Percentiles rank a stretch among this genome's conserved stretches.
These are phyloP conservation scores for Penicillium paradoxum DNA, from an alignment of 495 filamentous ascomycete species.

Conservation along the genomic window DNA sequence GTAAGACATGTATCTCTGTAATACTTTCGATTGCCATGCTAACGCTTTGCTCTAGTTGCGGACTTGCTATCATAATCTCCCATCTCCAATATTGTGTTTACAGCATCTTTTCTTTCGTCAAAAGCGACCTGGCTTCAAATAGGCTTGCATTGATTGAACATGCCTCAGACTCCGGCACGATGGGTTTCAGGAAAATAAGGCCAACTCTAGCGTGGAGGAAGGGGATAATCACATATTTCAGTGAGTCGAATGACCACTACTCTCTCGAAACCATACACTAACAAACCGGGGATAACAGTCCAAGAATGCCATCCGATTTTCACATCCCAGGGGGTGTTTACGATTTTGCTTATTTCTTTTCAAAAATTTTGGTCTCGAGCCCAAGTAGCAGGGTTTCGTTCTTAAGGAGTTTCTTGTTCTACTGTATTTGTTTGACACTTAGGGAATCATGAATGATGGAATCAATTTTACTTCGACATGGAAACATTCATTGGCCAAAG, in stretches of 20 bases:
- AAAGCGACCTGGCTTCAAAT: conserved; percentile 10
- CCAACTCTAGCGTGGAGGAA: conserved; percentile 34
- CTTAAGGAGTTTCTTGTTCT: conserved; percentile 8
- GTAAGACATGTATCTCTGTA: conserved; percentile 21
- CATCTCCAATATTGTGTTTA: neutral
- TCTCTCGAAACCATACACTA: neutral
- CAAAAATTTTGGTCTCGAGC: conserved; percentile 6
- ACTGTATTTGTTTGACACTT: conserved; percentile 8
- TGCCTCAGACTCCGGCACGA: neutral
- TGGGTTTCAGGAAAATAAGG: conserved; percentile 6
- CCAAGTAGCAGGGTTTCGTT: conserved; percentile 5
- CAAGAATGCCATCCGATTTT: conserved; percentile 15
- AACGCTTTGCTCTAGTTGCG: conserved; percentile 29
- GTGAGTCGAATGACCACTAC: conserved; percentile 12
- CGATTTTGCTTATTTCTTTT: conserved; percentile 11
- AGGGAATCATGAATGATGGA: conserved; percentile 25
- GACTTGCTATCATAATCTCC: conserved; percentile 41
- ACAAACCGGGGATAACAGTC: neutral
- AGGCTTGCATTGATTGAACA: neutral
- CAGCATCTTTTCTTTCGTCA: conserved; percentile 6
- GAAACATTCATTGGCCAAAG: neutral
- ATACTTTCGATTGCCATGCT: neutral
- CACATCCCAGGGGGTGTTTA: conserved; percentile 5
- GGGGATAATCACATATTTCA: conserved; percentile 26
- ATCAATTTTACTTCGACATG: conserved; percentile 4